Percentiles rank a stretch among this genome's conserved stretches.
Evolutionary conservation across 2,329 filamentous ascomycete genomes (phyloP).

Genomic region (Diplodia mutila): DNA sequence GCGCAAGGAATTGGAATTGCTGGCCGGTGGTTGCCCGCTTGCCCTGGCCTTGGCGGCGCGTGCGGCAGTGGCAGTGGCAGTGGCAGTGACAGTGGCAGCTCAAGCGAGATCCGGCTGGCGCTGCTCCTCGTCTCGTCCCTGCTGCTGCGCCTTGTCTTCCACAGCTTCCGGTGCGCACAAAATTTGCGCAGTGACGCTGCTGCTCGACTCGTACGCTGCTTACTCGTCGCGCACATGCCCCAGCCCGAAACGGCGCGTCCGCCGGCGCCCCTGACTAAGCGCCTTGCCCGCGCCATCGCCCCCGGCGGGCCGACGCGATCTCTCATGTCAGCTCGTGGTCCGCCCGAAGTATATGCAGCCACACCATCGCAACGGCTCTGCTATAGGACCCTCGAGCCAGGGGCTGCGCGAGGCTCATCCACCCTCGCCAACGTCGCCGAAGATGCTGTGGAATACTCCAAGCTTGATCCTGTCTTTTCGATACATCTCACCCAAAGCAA

Average conservation of each 20-base stretch:
- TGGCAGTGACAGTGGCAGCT: too few relatives aligned
- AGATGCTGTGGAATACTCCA: too few relatives aligned
- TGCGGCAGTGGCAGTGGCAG: too few relatives aligned
- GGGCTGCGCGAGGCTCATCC: slow-evolving; percentile 11
- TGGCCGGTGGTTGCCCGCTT: not conserved
- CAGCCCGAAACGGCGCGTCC: not conserved
- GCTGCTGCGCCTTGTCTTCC: not conserved
- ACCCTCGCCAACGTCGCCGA: not conserved
- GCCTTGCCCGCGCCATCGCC: not conserved
- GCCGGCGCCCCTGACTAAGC: slow-evolving; percentile 16
- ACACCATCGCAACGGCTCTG: not conserved
- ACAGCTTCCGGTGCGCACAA: slow-evolving; percentile 1
- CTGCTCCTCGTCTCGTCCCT: too few relatives aligned
- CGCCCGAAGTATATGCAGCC: slow-evolving; percentile 11
- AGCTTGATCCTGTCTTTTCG: not conserved
- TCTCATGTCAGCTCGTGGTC: not conserved
- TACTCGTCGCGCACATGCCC: slow-evolving; percentile 15
- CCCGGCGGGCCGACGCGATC: slow-evolving; percentile 9
- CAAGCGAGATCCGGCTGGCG: slow-evolving; percentile 3
- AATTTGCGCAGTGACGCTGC: slow-evolving; percentile 1
- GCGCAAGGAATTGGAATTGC: slow-evolving; percentile 14
- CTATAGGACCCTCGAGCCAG: slow-evolving; percentile 15
- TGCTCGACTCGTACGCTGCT: not conserved
- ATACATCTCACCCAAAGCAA: not conserved
- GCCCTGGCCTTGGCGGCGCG: slow-evolving; percentile 3